Percentiles rank a stretch among this genome's conserved stretches.
Conservation (phyloP, 2,329 filamentous ascomycete genomes). For the Penicillium sp. region DNA sequence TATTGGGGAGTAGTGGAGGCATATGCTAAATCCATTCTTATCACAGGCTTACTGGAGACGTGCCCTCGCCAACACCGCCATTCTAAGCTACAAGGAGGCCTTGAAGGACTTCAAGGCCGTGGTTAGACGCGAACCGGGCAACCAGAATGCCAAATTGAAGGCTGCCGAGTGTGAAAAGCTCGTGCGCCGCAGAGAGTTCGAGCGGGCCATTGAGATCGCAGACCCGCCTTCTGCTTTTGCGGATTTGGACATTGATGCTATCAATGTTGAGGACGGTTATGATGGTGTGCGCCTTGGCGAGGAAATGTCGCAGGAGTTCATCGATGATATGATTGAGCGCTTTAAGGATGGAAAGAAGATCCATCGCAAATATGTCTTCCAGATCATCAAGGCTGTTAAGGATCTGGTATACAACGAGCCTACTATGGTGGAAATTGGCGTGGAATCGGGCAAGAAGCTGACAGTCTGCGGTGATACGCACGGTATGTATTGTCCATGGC, state of each 20-base stretch:
- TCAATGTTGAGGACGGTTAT: slow-evolving; percentile 77
- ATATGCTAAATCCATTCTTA: not conserved
- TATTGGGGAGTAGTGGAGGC: not conserved
- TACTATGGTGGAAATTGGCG: slow-evolving; percentile 92
- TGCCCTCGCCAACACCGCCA: slow-evolving; percentile 87
- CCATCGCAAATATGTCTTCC: slow-evolving; percentile 94
- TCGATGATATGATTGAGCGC: slow-evolving; percentile 93
- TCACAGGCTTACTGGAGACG: slow-evolving; percentile 85
- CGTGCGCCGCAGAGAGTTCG: slow-evolving; percentile 86
- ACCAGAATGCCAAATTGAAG: slow-evolving; percentile 89
- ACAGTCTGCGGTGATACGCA: slow-evolving; percentile 98
- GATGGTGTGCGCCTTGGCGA: slow-evolving; percentile 75
- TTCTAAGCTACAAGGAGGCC: slow-evolving; percentile 82
- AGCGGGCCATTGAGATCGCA: slow-evolving; percentile 88
- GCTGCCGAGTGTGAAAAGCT: slow-evolving; percentile 92
- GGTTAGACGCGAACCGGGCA: slow-evolving; percentile 78
- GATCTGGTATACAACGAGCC: slow-evolving; percentile 87
- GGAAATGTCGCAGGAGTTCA: slow-evolving; percentile 93
- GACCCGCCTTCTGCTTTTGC: slow-evolving; percentile 91
- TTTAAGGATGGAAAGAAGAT: slow-evolving; percentile 97
- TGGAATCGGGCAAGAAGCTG: slow-evolving; percentile 72
- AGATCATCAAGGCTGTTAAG: slow-evolving; percentile 87
- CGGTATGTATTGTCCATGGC: slow-evolving; percentile 51
- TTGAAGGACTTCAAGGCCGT: slow-evolving; percentile 90
- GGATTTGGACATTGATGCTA: slow-evolving; percentile 82